These are phyloP conservation scores for Fistulinella cinereoalba DNA, from an alignment of 1,284 basidiomycete species.

Conservation along the genomic window DNA sequence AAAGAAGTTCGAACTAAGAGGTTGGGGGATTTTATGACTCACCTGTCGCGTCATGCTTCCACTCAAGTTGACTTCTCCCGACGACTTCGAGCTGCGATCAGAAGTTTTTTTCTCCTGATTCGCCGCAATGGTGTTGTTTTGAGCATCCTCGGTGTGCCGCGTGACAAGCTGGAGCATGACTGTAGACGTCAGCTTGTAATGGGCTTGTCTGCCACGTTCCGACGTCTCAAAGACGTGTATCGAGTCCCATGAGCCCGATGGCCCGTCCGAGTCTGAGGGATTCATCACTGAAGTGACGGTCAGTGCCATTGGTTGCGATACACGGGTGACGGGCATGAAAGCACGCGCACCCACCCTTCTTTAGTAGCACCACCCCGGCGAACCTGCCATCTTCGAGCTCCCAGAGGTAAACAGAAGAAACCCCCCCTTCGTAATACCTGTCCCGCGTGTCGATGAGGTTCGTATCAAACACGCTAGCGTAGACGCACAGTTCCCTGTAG, in stretches of 20 bases:
- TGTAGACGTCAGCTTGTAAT: slow-evolving; percentile 97
- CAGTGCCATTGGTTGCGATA: slow-evolving; percentile 1
- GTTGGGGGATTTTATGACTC: slow-evolving; percentile 24
- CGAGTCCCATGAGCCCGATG: slow-evolving; percentile 92
- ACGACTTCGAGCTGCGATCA: slow-evolving; percentile 50
- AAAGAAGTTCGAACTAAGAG: slow-evolving; percentile 11
- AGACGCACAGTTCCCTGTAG: slow-evolving; percentile 86
- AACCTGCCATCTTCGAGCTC: slow-evolving; percentile 95
- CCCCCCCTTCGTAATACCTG: slow-evolving; percentile 95
- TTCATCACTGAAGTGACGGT: slow-evolving; percentile 50
- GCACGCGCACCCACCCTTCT: slow-evolving; percentile 73
- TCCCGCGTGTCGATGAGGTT: slow-evolving; percentile 4
- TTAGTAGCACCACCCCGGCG: slow-evolving; percentile 94
- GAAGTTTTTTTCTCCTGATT: slow-evolving; percentile 36
- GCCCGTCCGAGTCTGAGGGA: slow-evolving; percentile 52
- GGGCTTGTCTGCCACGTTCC: slow-evolving; percentile 87
- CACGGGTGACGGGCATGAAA: slow-evolving; percentile 3
- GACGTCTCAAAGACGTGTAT: slow-evolving; percentile 96
- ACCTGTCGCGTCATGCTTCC: slow-evolving; percentile 98
- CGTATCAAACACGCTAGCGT: slow-evolving; percentile 1
- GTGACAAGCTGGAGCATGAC: slow-evolving; percentile 94
- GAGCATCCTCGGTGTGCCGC: slow-evolving; percentile 45
- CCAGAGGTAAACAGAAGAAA: slow-evolving; percentile 98
- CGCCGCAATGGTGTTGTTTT: slow-evolving; percentile 28
- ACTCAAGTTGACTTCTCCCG: slow-evolving; percentile 81